A percentile compares a stretch with the other conserved stretches of the same genome.
phyloP scores from a whole-genome alignment of 371 early-diverging fungal species.

The Zancudomyces culisetae region DNA sequence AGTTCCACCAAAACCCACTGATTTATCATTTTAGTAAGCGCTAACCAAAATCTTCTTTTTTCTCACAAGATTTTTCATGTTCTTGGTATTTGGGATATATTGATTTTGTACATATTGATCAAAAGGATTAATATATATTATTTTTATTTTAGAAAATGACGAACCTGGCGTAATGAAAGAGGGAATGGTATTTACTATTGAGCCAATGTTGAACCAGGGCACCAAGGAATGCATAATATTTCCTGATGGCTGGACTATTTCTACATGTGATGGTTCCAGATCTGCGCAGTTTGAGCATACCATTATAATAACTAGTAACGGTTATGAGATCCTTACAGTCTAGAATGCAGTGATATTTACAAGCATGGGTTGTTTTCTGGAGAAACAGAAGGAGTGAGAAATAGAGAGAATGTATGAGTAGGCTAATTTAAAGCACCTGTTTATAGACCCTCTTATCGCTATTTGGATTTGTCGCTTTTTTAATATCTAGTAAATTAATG shows the following conservation, averaged over 20 bases:
- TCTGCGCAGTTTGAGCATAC: conserved; percentile 98
- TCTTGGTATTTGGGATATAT: no score
- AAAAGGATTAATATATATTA: no score
- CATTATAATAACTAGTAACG: conserved; percentile 76
- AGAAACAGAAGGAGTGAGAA: background rate
- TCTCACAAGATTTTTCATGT: no score
- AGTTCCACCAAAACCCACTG: conserved; percentile 21
- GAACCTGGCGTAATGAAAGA: conserved; percentile 35
- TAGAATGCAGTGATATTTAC: no score
- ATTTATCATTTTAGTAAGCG: conserved; percentile 18
- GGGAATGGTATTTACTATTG: conserved; percentile 73
- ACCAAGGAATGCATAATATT: conserved; percentile 40
- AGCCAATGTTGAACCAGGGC: conserved; percentile 76
- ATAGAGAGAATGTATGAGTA: background rate
- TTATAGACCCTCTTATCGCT: no score
- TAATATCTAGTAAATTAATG: no score
- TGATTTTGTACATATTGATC: no score
- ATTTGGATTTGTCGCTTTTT: no score
- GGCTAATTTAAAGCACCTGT: no score
- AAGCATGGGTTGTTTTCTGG: no score
- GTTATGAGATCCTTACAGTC: conserved; percentile 77
- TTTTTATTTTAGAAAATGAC: no score
- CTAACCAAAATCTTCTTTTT: no score
- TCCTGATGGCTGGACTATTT: conserved; percentile 83
- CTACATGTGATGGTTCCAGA: conserved; percentile 80